Base-by-base conservation (phyloP, 2,329 filamentous ascomycete genomes). In the Xylariaceae sp. region DNA sequence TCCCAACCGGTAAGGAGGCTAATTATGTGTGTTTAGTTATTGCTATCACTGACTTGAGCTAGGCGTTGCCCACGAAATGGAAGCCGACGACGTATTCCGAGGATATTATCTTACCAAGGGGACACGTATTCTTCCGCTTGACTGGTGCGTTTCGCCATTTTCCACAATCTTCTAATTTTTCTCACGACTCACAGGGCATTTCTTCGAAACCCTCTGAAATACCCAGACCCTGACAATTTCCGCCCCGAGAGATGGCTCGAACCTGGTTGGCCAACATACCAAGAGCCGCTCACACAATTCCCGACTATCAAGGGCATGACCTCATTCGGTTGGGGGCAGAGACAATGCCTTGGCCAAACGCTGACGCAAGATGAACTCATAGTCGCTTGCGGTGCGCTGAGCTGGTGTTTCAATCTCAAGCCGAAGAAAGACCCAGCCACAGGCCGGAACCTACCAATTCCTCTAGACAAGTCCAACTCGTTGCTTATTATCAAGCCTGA, bases 401-500 rank as follows among this genome's bases (percentile, higher is more conserved):
- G 66, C 55, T 84, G 73, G 73, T 70, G 67, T 48, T 75, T 75
- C 59, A 73, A 70, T 47, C 77, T 79, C 51, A 75, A 74, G 61
- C 63, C 54, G 24, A 83, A 83, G 73, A 67, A 76, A 3, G 73
- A 80, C 53, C 72, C 77, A 0, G 53, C 61, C 1, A 77, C 78
- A 1, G 75, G 76, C 3, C 36, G 65, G 12, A 70, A 76, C 28
- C 67, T 79, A 3, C 75, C 78, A 4, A 76, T 81, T 0, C 76
- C 77, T 0, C 61, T 77, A 3, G 69, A 81, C 67, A 81, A 82
- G 71, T 81, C 76, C 36, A 83, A 83, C 65, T 82, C 79, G 4
- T 72, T 83, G 11, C 75, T 84, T n/a, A 83, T 84, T 63, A 78
- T 84, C 71, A 83, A 83, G 73, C 82, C 82, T 1, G 79, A 84